These are phyloP conservation scores for Clitoria ternatea DNA, from an alignment of 306 rosid genomes.

Conservation along the genomic window DNA sequence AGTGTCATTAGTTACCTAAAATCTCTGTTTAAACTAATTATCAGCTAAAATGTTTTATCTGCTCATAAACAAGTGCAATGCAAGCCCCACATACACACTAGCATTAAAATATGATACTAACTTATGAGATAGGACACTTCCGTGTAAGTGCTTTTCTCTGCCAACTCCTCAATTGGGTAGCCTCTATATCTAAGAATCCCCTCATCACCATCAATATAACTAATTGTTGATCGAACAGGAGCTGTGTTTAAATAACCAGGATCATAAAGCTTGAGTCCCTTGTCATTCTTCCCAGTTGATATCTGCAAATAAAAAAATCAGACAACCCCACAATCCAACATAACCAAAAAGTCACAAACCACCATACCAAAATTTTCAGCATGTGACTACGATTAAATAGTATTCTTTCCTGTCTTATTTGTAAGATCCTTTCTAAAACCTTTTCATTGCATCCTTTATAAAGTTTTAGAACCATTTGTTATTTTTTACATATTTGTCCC, in stretches of 20 bases:
- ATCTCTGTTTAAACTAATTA: not conserved
- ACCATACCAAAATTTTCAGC: not conserved
- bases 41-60: not conserved
- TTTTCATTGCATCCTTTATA: no score
- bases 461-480: no score
- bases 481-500: no score
- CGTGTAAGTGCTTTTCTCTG: constrained; percentile 69
- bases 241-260: constrained; percentile 96
- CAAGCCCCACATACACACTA: not conserved
- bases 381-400: not conserved
- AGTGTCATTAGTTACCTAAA: not conserved
- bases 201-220: constrained; percentile 89
- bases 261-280: constrained; percentile 81
- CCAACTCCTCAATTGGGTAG: constrained; percentile 92
- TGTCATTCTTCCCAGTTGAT: constrained; percentile 61
- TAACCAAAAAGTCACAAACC: not conserved
- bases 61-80: not conserved
- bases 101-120: constrained; percentile 27
- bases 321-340: constrained; percentile 12
- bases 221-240: constrained; percentile 83
- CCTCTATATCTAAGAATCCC: constrained; percentile 95
- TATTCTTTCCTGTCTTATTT: no score
- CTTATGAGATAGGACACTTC: constrained; percentile 87
- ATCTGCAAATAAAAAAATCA: constrained; percentile 44
- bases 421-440: no score